Evolutionary conservation across 1,139 yeast species (phyloP), one percentile per base, ranked within the genome.

Genomic region (Magnusiomyces paraingens): DNA sequence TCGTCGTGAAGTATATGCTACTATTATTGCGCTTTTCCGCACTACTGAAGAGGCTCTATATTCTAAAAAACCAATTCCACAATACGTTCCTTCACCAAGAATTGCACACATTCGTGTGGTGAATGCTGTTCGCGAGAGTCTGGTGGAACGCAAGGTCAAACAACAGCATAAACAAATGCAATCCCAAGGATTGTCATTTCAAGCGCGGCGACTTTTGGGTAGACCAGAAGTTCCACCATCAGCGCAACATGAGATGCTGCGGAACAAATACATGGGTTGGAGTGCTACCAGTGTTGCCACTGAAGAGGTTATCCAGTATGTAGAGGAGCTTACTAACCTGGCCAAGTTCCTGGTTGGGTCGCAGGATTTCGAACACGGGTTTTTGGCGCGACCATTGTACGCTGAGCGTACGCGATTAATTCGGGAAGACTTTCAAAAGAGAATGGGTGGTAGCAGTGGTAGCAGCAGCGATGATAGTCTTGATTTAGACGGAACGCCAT

Each of bases 261-360:
- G 71, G 50, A 74, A 70, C 52, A 72, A 70, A 54, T 73, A 74
- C 57, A 66, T 77, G 62, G 70, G 77, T 51, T 78, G 82, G 82
- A 77, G 76, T 59, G 81, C 81, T 1, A 66, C 78, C 0, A 73
- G 74, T 55, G 73, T 78, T 2, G 79, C 79, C 0, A 62, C 74
- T 2, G 80, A 76, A 54, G 81, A 78, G 59, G 68, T 78, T 36
- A 75, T 77, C 47, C 78, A 74, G 51, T 77, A 76, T 58, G 67
- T 75, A 29, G 81, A 78, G 57, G 81, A 77, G 57, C 62, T 78
- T 10, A 59, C 72, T 3, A 72, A 69, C 51, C 59, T 78, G 43
- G 67, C 74, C 0, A 75, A 73, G 57, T 59, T 73, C 12, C 62
- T 78, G 5, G 78, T 76, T 29, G 82, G 82, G 26, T 76, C 73